These are phyloP conservation scores for Komagataella ulmi DNA, from an alignment of 805 yeast genomes.

Conservation along the genomic window DNA sequence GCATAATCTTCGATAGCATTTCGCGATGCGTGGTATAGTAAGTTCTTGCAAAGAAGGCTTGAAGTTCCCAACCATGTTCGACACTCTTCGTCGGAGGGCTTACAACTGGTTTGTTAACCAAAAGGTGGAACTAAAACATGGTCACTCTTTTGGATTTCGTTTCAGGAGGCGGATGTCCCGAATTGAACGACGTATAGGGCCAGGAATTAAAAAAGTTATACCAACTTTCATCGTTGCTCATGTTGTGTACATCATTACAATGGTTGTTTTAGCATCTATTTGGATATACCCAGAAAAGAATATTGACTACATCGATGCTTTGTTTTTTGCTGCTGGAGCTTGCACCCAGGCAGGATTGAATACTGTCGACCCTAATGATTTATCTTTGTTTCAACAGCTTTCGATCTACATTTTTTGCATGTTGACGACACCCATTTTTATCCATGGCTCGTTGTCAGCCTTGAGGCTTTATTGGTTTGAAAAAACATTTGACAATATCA, in stretches of 20 bases:
- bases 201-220: constrained; percentile 24
- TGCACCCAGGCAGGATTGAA: constrained; percentile 89
- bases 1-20: neutral
- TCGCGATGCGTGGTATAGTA: neutral
- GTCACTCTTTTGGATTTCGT: constrained; percentile 14
- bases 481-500: constrained; percentile 72
- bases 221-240: constrained; percentile 55
- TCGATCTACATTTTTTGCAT: constrained; percentile 47
- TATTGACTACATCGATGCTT: constrained; percentile 58
- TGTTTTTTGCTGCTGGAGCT: constrained; percentile 67
- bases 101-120: neutral
- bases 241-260: constrained; percentile 51
- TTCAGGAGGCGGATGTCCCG: constrained; percentile 22
- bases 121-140: neutral
- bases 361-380: constrained; percentile 52
- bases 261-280: constrained; percentile 57
- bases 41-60: too few species aligned
- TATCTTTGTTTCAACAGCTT: constrained; percentile 72
- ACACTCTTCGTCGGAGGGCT: neutral
- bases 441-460: constrained; percentile 67
- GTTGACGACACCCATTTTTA: constrained; percentile 76
- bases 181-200: constrained; percentile 23
- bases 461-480: constrained; percentile 84
- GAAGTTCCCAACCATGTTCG: neutral
- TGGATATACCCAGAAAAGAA: constrained; percentile 66